Percentiles rank a stretch among this genome's conserved stretches.
Evolutionary conservation across 2,329 filamentous ascomycete genomes (phyloP).

Genomic region (Thielaviopsis euricoi): DNA sequence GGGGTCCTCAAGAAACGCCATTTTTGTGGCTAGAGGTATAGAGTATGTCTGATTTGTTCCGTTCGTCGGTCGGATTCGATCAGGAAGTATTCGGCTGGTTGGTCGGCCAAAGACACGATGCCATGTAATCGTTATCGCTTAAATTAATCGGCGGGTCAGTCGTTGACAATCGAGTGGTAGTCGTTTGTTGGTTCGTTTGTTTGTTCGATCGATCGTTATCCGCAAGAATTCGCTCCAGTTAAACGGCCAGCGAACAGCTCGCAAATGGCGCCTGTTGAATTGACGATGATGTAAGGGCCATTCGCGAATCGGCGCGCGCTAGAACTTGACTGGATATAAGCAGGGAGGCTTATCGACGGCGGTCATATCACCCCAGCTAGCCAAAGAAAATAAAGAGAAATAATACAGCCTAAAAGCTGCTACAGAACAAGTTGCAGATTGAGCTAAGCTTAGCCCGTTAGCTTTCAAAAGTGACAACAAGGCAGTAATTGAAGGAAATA

Average conservation of each 20-base stretch:
- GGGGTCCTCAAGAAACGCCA: conserved; percentile 59
- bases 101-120: background rate
- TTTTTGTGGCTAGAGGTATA: conserved; percentile 18
- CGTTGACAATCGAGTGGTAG: background rate
- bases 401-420: background rate
- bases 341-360: background rate
- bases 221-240: background rate
- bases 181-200: no score
- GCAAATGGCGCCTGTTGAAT: background rate
- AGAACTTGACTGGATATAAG: background rate
- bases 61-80: background rate
- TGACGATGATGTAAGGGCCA: background rate
- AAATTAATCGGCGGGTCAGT: background rate
- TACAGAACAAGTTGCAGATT: background rate
- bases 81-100: background rate
- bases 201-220: background rate
- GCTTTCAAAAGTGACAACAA: background rate
- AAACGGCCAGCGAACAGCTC: background rate
- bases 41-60: background rate
- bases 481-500: background rate
- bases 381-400: background rate
- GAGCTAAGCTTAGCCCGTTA: background rate
- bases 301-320: background rate
- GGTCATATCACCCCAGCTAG: background rate
- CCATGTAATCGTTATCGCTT: background rate